Base-by-base conservation (phyloP, 2,329 filamentous ascomycete genomes). In the Dendrostoma leiphaemia region DNA sequence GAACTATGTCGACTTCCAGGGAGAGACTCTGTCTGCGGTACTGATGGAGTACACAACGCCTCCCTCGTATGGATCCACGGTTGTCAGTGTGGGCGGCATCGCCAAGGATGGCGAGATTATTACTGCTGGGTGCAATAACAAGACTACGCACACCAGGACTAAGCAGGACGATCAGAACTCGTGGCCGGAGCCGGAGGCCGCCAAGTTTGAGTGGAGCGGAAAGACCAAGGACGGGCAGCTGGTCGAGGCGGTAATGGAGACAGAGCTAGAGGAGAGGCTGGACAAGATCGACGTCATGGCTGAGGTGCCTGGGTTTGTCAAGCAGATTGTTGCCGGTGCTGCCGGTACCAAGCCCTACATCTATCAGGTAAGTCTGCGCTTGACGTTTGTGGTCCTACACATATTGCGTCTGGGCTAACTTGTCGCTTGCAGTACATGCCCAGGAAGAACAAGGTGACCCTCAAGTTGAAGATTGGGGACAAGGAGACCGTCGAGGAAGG, bases 21-120 rank as follows among this genome's bases (percentile, higher is more conserved):
- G 90, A 13, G 88, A 91, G 21, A 90, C 79, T 19, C 89, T 91
- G 75, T 94, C 92, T 26, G 93, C 92, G 26, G 75, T 96, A 61
- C 78, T 97, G 77, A 99, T 99, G 94, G 89, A 97, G 71, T 99
- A 86, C 71, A 96, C 85, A 34, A 99, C 94, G 1, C 95, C 94
- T 26, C 85, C 90, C 4, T 97, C 93, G 4, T 99, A 99, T 67
- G 94, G 90, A 31, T 85, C 84, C 48, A 96, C 92, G 1, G 75
- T 83, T 17, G 91, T 99, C 59, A 88, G 83, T 60, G 88, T 97
- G 19, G 90, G 92, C 52, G 89, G 85, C 50, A 83, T 99, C 55
- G 85, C 83, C 52, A 92, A 87, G 67, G 89, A 96, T 57, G 88
- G 83, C 57, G 85, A 93, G 71, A 84, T 97, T 56, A 71, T 97